These are phyloP conservation scores for Linnemannia zychae DNA, from an alignment of 192 early-diverging fungal genomes.

Conservation along the genomic window DNA sequence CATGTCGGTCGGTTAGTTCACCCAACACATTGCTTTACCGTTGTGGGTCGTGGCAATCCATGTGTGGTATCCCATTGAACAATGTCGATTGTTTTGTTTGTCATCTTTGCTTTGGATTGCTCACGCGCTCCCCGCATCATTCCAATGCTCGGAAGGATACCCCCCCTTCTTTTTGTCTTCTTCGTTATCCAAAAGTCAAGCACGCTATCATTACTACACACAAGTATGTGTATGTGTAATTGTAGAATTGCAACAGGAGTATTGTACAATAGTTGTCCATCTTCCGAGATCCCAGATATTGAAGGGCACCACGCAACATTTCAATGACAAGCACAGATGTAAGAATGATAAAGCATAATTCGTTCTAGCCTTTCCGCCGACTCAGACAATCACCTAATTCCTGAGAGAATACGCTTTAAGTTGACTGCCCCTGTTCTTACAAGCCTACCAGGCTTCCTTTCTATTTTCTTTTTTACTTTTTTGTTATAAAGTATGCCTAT, in stretches of 20 bases:
- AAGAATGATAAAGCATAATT: not conserved
- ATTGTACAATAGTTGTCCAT: too few relatives aligned
- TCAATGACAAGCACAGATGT: not conserved
- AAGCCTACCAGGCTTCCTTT: too few relatives aligned
- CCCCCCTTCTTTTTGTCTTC: too few relatives aligned
- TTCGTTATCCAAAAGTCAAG: not conserved
- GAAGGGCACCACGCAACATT: too few relatives aligned
- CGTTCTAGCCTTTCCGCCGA: not conserved
- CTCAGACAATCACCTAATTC: not conserved
- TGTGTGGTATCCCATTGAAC: not conserved
- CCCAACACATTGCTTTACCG: not conserved
- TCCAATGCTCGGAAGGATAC: not conserved
- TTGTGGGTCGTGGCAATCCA: not conserved
- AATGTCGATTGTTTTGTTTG: not conserved
- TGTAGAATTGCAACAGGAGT: not conserved
- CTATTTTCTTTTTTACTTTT: too few relatives aligned
- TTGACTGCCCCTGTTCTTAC: too few relatives aligned
- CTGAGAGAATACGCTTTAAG: not conserved
- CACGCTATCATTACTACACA: not conserved
- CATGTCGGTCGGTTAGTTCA: not conserved
- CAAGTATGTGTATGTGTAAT: not conserved
- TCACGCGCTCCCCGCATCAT: constrained; percentile 1
- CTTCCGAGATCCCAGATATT: not conserved
- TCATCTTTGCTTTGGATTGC: not conserved
- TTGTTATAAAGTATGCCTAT: not conserved